phyloP scores from a whole-genome alignment of 805 yeast genomes.

The Nakazawaea populi region DNA sequence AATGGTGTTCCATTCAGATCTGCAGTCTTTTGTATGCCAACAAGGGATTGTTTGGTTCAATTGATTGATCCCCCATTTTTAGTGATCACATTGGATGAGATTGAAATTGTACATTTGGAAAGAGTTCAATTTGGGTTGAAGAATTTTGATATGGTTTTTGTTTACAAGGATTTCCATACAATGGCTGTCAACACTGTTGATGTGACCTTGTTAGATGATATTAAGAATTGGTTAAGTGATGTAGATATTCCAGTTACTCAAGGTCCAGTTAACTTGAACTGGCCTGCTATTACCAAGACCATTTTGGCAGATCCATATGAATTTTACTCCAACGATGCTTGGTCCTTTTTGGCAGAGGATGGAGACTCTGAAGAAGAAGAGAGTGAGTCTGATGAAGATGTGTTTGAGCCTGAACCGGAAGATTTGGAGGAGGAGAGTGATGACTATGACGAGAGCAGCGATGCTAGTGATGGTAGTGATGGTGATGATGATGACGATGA shows the following conservation, averaged over 20 bases:
- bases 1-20: constrained; percentile 96
- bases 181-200: constrained; percentile 94
- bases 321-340: constrained; percentile 92
- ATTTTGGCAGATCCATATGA: constrained; percentile 88
- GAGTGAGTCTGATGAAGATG: constrained; percentile 65
- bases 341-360: constrained; percentile 88
- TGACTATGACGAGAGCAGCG: constrained; percentile 28
- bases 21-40: constrained; percentile 91
- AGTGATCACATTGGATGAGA: constrained; percentile 85
- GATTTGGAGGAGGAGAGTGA: constrained; percentile 43
- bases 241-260: constrained; percentile 94
- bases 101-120: constrained; percentile 92
- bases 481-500: constrained; percentile 23
- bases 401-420: constrained; percentile 60
- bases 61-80: constrained; percentile 91
- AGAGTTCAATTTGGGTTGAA: constrained; percentile 96
- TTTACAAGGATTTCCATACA: constrained; percentile 92
- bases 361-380: constrained; percentile 72
- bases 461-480: constrained; percentile 24
- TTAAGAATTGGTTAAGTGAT: constrained; percentile 96
- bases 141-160: constrained; percentile 95
- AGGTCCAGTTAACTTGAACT: constrained; percentile 92
- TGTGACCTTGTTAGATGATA: constrained; percentile 83
- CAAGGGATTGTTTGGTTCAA: constrained; percentile 94
- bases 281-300: constrained; percentile 95